Base-by-base conservation (phyloP, 257 asterid species). In the Nicotiana benthamiana region DNA sequence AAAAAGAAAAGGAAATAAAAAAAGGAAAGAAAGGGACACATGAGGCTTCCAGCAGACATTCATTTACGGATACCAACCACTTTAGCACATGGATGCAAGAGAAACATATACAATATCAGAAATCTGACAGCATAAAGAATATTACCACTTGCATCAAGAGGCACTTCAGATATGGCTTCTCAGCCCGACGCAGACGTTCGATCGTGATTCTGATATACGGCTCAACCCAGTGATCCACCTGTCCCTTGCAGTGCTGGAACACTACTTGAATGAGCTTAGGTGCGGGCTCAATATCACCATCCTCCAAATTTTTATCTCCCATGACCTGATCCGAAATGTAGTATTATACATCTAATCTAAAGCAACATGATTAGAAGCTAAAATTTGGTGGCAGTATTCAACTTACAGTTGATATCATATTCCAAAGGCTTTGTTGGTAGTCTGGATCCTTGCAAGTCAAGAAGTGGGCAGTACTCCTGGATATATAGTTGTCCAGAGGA, bases 371-470 rank as follows among this genome's bases (percentile, higher is more conserved):
- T 32, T 62, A 68, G 57, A 63, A 67, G 68, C 62, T 16, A 22
- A 6, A 20, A 51, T 46, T 52, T 18, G 2, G 74, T 10, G 56
- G 53, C 56, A 77, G 18, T 4, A 82, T 36, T 40, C 22, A 80
- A 87, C 98, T 90, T 85, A 96, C 99, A 56, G 93, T 90, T 81
- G 97, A 94, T 80, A 96, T 90, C 98, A 90, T 91, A 81, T 82
- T 88, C 98, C 99, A 96, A 80, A 96, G 97, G 88, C 99, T 94
- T 87, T 91, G 97, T 89, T 96, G 99, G 86, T 96, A 96, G 90
- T 96, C 93, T 24, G 98, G 99, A 67, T 94, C 97, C 89, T 94
- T 96, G 92, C 97, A 96, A 9, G 97, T 77, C 79, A 96, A 93
- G 79, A 91, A 96, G 86, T 96, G 98, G 12, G 80, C 83, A 52